Percentiles rank a stretch among this genome's conserved stretches.
Conservation (phyloP, 768 basidiomycete genomes). For the Mycena leptocephala region DNA sequence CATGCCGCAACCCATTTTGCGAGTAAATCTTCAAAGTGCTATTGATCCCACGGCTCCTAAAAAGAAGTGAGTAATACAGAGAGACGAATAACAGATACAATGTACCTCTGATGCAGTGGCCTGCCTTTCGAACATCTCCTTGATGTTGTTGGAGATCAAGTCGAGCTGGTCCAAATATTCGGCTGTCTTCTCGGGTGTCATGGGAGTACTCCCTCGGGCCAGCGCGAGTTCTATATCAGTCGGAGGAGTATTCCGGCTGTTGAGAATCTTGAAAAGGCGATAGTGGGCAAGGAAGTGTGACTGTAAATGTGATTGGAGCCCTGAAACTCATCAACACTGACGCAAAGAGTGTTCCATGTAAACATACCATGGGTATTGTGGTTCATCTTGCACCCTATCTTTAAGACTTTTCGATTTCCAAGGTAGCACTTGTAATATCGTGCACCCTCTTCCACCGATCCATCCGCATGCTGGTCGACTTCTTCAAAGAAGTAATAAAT, state of each 20-base stretch:
- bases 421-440: background rate
- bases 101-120: background rate
- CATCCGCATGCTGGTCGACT: background rate
- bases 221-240: background rate
- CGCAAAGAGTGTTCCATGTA: background rate
- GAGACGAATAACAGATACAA: background rate
- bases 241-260: background rate
- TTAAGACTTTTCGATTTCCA: background rate
- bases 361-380: background rate
- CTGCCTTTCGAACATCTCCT: background rate
- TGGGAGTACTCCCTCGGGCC: background rate
- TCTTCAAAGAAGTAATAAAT: background rate
- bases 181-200: background rate
- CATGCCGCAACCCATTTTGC: background rate
- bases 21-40: background rate
- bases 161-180: background rate
- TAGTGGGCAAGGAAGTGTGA: background rate
- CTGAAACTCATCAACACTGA: too few species aligned
- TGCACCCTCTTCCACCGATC: background rate
- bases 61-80: background rate
- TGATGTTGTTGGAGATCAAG: background rate
- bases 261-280: background rate
- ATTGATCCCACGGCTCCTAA: background rate
- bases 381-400: background rate
- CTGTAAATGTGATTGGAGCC: too few species aligned